Evolutionary conservation across 176 grass and related monocot genomes (phyloP), one percentile per base, ranked within the genome.

Genomic region (Oryza glumipatula): DNA sequence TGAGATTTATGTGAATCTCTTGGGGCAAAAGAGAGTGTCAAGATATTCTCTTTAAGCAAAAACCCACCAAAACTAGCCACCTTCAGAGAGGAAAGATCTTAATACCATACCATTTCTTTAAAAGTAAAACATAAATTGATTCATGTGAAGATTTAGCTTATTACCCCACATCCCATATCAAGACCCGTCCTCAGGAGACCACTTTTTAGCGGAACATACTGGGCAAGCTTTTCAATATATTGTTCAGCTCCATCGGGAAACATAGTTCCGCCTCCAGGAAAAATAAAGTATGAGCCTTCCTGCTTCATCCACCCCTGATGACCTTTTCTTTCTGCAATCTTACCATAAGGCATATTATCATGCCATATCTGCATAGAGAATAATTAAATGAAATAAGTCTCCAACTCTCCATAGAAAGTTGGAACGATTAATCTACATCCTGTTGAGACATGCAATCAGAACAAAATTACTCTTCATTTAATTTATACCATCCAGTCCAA

Each of bases 101-200:
- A 41, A 33, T 80, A 16, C 23, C 21, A 33, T 80, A 16, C 23
- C 21, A 60, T 63, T 63, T 78, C 35, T 17, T 52, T 33, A 36
- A 78, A 78, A 80, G 36, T 8, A 65, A 54, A 79, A 68, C 4
- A 33, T 4, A 81, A 13, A 70, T 70, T 30, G 43, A 58, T 74
- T 63, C 64, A 63, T 76, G 16, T 77, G 49, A 41, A 67, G 82
- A 38, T 76, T 79, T 19, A 85, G 51, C 36, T 30, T 79, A 88
- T 95, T 95, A 94, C 96, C 85, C 96, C 96, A 60, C 96, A 98
- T 75, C 93, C 91, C 96, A 98, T 95, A 86, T 98, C 91, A 82
- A 98, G 91, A 87, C 89, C 88, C 43, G 91, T 98, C 80, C 93
- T 94, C 54, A 99, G 22, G 22, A 80, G 68, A 30, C 93, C 93